Base-by-base conservation (phyloP, 2,329 filamentous ascomycete species). In the Fusarium sp. region DNA sequence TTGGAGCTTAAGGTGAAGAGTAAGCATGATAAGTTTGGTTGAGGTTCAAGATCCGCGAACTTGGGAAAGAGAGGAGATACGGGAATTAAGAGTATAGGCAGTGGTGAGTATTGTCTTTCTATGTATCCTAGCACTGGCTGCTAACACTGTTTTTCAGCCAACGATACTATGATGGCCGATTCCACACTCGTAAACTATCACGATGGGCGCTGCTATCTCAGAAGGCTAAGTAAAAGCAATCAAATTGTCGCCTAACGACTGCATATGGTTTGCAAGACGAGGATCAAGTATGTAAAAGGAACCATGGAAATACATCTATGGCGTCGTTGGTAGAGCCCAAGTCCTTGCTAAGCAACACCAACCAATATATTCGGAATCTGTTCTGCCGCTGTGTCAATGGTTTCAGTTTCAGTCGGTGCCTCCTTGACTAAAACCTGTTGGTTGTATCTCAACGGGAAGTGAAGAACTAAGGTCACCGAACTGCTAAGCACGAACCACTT, bases 1-100 rank as follows among this genome's bases (percentile, higher is more conserved):
- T 80, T 98, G 68, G 90, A 96, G 80, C 83, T 97, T 56, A 96
- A 95, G 79, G 91, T 96, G 30, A 97, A 97, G 83, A 90, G 89
- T 56, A 97, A 97, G 81, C 94, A 97, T 80, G 94, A 97, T 80
- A 97, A 97, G 79, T 97, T 76, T 70, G 76, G 77, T 11, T 81
- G 66, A 79, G 22, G 17, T 6, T 37, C 24, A 28, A 41, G 32
- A 15, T 9, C 24, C 19, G 8, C 28, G 13, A 20, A 11, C 17
- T n/a, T n/a, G 17, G 35, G n/a, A n/a, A 37, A 37, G 30, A 33
- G 32, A 10, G n/a, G 28, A 17, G 44, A 7, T 1, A 19, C 14
- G 5, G 7, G 10, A 8, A 11, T 19, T 26, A 15, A 32, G n/a
- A 20, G 9, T 1, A 28, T 7, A 33, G 33, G 40, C n/a, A 7